These are phyloP conservation scores for Agapanthus africanus DNA, from an alignment of 106 monocot species.

Conservation along the genomic window DNA sequence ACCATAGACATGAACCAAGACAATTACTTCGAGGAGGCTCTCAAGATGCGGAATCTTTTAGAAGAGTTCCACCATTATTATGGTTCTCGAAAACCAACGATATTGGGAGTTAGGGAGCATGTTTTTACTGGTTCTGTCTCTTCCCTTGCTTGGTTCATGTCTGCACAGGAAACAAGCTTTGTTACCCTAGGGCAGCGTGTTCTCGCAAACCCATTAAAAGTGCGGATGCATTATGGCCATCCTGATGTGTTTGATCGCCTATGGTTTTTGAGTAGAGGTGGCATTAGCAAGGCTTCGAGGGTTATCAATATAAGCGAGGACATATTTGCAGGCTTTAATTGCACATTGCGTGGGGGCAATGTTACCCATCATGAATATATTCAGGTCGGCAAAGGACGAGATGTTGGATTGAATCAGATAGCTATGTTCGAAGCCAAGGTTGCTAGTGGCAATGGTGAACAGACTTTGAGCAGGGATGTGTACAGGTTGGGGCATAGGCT, in stretches of 20 bases:
- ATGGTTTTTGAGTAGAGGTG: conserved; percentile 69
- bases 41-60: conserved; percentile 85
- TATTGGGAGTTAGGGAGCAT: conserved; percentile 81
- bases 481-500: conserved; percentile 87
- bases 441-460: conserved; percentile 74
- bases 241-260: conserved; percentile 85
- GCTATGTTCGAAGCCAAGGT: conserved; percentile 96
- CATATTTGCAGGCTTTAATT: conserved; percentile 85
- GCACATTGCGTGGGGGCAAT: conserved; percentile 72
- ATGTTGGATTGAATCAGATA: conserved; percentile 69
- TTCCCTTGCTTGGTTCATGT: conserved; percentile 90
- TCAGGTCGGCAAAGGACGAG: conserved; percentile 78
- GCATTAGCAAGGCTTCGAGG: conserved; percentile 78
- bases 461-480: conserved; percentile 76
- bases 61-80: conserved; percentile 54
- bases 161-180: conserved; percentile 89
- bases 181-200: conserved; percentile 86
- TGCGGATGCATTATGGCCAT: conserved; percentile 93
- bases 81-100: conserved; percentile 73
- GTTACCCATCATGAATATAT: conserved; percentile 76
- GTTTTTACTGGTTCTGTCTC: conserved; percentile 86
- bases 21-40: conserved; percentile 91
- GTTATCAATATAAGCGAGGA: conserved; percentile 90
- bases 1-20: conserved; percentile 96
- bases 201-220: conserved; percentile 80